Base-by-base conservation (phyloP, 495 filamentous ascomycete genomes). In the Choiromyces venosus region DNA sequence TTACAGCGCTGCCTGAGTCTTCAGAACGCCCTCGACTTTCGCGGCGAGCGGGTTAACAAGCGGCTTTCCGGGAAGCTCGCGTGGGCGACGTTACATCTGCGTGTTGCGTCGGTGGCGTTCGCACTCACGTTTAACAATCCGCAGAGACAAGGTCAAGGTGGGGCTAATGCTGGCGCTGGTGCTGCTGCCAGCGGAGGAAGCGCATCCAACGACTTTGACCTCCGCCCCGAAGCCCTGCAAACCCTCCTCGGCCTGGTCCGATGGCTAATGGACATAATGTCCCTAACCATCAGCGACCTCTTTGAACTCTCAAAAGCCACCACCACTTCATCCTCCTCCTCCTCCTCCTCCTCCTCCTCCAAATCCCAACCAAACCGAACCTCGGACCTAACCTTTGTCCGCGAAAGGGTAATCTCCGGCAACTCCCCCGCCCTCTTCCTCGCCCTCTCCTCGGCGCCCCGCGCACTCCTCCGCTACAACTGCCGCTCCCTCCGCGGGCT, bases 231-330 rank as follows among this genome's bases (percentile, higher is more conserved):
- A 56, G 80, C 74, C 5, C 65, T 82, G 37, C 74, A 80, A 46
- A 78, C 76, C 14, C 38, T 82, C 16, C 37, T 78, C 21, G 81
- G 81, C 25, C 61, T 83, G 16, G 78, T 82, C 14, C 74, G 73
- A n/a, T 83, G 82, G 82, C 69, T 82, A n/a, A 82, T 80, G 76
- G 82, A 83, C 66, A 76, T 83, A 35, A 78, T 82, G 73, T 74
- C 75, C 21, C 73, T 75, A 44, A 77, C 82, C 8, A 74, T 83
- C 25, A 78, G 80, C 19, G 82, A 83, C 56, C 71, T 82, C n/a
- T 82, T 82, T 67, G 77, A 79, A 19, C 74, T 82, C 8, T 71
- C 77, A 0, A 79, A 80, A 29, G 72, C 69, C 7, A 77, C n/a
- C n/a, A n/a, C n/a, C n/a, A n/a, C n/a, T n/a, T n/a, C 74, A 5